A percentile compares a stretch with the other conserved stretches of the same genome.
Evolutionary conservation across 2,329 filamentous ascomycete species (phyloP).

Genomic region (Fusarium fujikuroi): DNA sequence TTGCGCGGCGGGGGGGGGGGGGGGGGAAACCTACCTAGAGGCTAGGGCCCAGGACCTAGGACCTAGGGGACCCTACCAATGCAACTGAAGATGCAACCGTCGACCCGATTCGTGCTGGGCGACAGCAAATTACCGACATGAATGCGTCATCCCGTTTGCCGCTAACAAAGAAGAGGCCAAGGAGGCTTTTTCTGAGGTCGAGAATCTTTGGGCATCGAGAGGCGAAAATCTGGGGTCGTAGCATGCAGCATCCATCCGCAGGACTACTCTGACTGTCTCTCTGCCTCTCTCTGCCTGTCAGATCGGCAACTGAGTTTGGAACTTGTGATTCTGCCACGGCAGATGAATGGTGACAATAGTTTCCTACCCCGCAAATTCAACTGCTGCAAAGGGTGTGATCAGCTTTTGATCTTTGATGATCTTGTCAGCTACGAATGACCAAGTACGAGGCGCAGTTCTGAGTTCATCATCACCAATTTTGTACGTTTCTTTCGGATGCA

Average conservation of each 20-base stretch:
- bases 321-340: background rate
- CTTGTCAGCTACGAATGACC: conserved; percentile 20
- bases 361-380: conserved; percentile 32
- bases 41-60: background rate
- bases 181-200: background rate
- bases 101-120: conserved; percentile 37
- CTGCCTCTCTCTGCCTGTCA: background rate
- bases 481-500: conserved; percentile 19
- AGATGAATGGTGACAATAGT: conserved; percentile 16
- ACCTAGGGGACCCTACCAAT: conserved; percentile 17
- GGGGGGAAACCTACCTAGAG: background rate
- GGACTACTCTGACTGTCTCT: background rate
- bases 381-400: conserved; percentile 9
- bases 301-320: conserved; percentile 12
- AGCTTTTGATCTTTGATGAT: conserved; percentile 22
- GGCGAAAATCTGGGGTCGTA: conserved; percentile 26
- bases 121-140: conserved; percentile 41
- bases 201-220: conserved; percentile 1
- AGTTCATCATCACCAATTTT: background rate
- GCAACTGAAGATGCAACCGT: background rate
- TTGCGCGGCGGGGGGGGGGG: conserved; percentile 3
- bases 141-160: conserved; percentile 44
- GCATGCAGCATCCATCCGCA: background rate
- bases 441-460: conserved; percentile 21
- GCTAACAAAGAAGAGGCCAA: conserved; percentile 12